phyloP scores from a whole-genome alignment of 352 stramenopile species.

The Blastocystis sp. region DNA sequence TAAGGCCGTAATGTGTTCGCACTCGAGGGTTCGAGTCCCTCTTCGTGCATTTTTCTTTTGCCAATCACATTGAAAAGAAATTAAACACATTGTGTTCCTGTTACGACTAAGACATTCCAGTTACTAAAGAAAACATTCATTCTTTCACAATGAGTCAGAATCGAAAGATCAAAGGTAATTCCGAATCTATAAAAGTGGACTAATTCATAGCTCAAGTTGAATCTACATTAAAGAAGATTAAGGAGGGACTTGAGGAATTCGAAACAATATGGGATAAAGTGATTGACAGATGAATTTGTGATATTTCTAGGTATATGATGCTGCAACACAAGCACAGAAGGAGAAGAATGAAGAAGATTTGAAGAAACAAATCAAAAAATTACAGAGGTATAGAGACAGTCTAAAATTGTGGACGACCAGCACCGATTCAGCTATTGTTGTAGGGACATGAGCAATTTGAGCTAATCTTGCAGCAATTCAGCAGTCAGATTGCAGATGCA shows the following conservation, averaged over 20 bases:
- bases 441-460: not conserved
- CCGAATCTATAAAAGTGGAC: no score
- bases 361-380: slow-evolving; percentile 61
- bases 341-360: slow-evolving; percentile 59
- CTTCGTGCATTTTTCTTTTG: slow-evolving; percentile 53
- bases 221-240: slow-evolving; percentile 57
- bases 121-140: not conserved
- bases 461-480: slow-evolving; percentile 10
- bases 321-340: slow-evolving; percentile 44
- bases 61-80: not conserved
- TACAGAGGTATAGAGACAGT: slow-evolving; percentile 41
- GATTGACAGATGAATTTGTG: not conserved
- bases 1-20: slow-evolving; percentile 64
- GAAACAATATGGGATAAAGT: slow-evolving; percentile 53
- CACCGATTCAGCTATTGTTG: slow-evolving; percentile 14
- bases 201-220: slow-evolving; percentile 33
- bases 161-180: slow-evolving; percentile 29
- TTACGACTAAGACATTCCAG: no score
- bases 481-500: slow-evolving; percentile 13
- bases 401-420: slow-evolving; percentile 33
- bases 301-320: slow-evolving; percentile 13
- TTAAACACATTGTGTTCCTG: not conserved
- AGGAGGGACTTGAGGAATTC: slow-evolving; percentile 61
- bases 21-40: slow-evolving; percentile 62
- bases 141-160: slow-evolving; percentile 40